Percentiles rank a stretch among this genome's conserved stretches.
phyloP scores from a whole-genome alignment of 1,284 basidiomycete species.

The Volvariella volvacea region DNA sequence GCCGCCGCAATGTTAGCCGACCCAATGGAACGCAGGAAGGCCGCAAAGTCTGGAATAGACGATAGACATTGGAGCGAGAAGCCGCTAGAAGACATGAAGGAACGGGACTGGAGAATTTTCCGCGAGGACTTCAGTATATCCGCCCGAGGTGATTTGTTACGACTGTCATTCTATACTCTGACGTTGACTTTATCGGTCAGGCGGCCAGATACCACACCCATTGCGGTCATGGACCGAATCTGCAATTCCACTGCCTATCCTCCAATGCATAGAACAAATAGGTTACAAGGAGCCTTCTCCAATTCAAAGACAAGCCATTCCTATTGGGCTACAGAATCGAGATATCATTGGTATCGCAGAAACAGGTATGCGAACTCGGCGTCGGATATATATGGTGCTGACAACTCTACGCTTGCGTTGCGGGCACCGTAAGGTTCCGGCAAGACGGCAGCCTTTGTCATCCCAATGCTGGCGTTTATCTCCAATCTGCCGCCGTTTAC shows the following conservation, averaged over 20 bases:
- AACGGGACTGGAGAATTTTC: constrained; percentile 99
- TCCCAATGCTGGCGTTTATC: constrained; percentile 96
- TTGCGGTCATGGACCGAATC: constrained; percentile 91
- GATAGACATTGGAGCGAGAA: constrained; percentile 99
- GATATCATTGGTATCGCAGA: constrained; percentile 99
- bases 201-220: constrained; percentile 90
- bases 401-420: constrained; percentile 6
- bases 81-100: constrained; percentile 88
- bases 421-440: no score
- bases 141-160: constrained; percentile 67
- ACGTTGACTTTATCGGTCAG: constrained; percentile 28
- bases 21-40: constrained; percentile 72
- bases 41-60: constrained; percentile 78
- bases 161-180: neutral
- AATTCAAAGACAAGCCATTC: constrained; percentile 97
- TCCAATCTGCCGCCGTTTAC: constrained; percentile 76
- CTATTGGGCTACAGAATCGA: constrained; percentile 92
- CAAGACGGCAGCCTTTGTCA: constrained; percentile 99
- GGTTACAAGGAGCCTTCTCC: constrained; percentile 97
- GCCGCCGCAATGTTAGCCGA: constrained; percentile 54
- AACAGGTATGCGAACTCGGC: constrained; percentile 55
- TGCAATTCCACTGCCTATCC: constrained; percentile 69
- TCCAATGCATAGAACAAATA: constrained; percentile 82
- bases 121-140: constrained; percentile 97
- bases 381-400: constrained; percentile 8